Base-by-base conservation (phyloP, 2,329 filamentous ascomycete species). In the Didymella lethalis region DNA sequence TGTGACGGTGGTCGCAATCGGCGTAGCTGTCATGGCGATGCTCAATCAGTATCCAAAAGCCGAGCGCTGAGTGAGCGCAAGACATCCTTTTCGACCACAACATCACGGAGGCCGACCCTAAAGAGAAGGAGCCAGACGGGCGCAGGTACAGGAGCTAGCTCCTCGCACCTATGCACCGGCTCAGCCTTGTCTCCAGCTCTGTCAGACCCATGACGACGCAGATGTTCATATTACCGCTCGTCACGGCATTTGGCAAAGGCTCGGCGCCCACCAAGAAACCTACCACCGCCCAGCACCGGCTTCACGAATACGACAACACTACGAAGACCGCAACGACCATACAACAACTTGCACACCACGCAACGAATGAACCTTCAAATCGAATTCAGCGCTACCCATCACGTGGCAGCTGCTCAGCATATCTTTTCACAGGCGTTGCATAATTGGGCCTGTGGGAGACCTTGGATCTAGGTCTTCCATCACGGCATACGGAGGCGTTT, bases 1-100 rank as follows among this genome's bases (percentile, higher is more conserved):
- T 50, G 63, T 78, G 25, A 73, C 73, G 8, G 74, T 78, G n/a
- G 75, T 79, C 47, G 71, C 77, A 51, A 65, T 78, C 28, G 77
- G 77, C 54, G 71, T 78, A 16, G 77, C 75, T 46, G 71, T 78
- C 50, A 79, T 79, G 77, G 71, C 75, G 29, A 77, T 73, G 66
- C 68, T 78, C 41, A 78, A 78, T 55, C 75, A 78, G 45, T 81
- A 80, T 71, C 77, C 79, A 32, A 80, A 80, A 60, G 72, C 77
- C 16, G 80, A 81, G 55, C 73, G 79, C 63, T 81, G 78, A 81
- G 23, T 51, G 51, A 49, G 28, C 41, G 20, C 31, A 43, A 43
- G 2, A n/a, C 45, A 25, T 29, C 26, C 10, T 4, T 44, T 53
- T 57, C 52, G 32, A 54, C 47, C 26, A 55, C 31, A 54, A 36